A percentile compares a stretch with the other conserved stretches of the same genome.
Evolutionary conservation across 2,329 filamentous ascomycete species (phyloP).

Genomic region (Hymenoscyphus linearis): DNA sequence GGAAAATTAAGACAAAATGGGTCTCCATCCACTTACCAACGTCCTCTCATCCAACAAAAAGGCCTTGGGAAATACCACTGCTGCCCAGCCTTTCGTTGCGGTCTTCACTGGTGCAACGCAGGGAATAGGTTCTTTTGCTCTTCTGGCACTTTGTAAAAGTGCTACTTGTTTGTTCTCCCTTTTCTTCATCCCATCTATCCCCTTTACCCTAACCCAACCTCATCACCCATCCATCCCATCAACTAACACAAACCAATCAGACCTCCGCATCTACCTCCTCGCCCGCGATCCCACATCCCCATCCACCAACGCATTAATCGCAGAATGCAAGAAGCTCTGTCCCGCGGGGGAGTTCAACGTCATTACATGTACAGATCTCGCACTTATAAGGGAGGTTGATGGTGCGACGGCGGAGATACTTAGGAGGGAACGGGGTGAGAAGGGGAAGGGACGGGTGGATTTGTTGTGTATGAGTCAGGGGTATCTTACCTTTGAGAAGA

Average conservation of each 20-base stretch:
- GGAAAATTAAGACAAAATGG: background rate
- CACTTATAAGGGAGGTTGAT: background rate
- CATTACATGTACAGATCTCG: slow-evolving; percentile 18
- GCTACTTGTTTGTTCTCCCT: background rate
- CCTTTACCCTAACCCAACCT: background rate
- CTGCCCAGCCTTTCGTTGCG: background rate
- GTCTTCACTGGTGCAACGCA: background rate
- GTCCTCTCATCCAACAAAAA: background rate
- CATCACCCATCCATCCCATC: background rate
- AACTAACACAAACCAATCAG: background rate
- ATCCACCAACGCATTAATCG: slow-evolving; percentile 21
- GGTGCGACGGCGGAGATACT: background rate
- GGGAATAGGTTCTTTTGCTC: background rate
- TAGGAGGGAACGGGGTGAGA: background rate
- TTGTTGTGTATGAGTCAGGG: background rate
- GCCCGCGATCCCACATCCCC: slow-evolving; percentile 29
- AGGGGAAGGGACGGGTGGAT: slow-evolving; percentile 8
- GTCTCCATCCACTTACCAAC: background rate
- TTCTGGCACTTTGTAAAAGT: background rate
- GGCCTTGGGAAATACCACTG: background rate
- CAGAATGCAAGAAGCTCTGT: slow-evolving; percentile 27
- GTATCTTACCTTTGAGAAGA: background rate
- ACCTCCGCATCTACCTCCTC: slow-evolving; percentile 32
- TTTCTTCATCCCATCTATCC: background rate
- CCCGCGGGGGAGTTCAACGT: slow-evolving; percentile 32